Percentiles rank a stretch among this genome's conserved stretches.
Conservation (phyloP, 495 filamentous ascomycete species). For the Trichoderma virens region DNA sequence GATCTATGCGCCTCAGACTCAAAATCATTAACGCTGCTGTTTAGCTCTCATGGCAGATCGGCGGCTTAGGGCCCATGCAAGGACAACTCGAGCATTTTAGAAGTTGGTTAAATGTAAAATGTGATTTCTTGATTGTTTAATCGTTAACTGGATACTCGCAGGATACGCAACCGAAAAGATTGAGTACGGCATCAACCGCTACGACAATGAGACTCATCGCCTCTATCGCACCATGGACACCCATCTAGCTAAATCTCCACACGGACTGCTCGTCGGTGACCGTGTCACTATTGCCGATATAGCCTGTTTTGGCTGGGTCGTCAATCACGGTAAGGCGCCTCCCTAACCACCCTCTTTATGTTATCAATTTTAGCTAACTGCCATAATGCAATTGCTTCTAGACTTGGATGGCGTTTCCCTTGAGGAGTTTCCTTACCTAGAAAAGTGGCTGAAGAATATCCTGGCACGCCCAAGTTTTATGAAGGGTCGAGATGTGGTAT, state of each 20-base stretch:
- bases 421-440: slow-evolving; percentile 62
- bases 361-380: background rate
- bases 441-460: slow-evolving; percentile 59
- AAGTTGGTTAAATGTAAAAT: slow-evolving; percentile 29
- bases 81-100: slow-evolving; percentile 83
- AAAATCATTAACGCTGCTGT: background rate
- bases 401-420: slow-evolving; percentile 70
- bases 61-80: slow-evolving; percentile 87
- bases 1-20: background rate
- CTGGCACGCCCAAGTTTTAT: slow-evolving; percentile 53
- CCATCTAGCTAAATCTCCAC: slow-evolving; percentile 55
- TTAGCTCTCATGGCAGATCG: slow-evolving; percentile 46
- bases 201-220: slow-evolving; percentile 70
- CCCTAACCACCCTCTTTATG: background rate
- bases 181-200: slow-evolving; percentile 76
- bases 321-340: slow-evolving; percentile 12
- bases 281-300: slow-evolving; percentile 80
- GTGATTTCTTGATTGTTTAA: background rate
- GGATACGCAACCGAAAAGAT: slow-evolving; percentile 80
- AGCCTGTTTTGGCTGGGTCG: slow-evolving; percentile 70
- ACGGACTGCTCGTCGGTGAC: slow-evolving; percentile 70
- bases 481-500: too few relatives aligned
- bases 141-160: slow-evolving; percentile 11
- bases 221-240: slow-evolving; percentile 73
- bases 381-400: slow-evolving; percentile 12